Conservation (phyloP, 257 asterid species). For the Scutellaria galericulata region DNA sequence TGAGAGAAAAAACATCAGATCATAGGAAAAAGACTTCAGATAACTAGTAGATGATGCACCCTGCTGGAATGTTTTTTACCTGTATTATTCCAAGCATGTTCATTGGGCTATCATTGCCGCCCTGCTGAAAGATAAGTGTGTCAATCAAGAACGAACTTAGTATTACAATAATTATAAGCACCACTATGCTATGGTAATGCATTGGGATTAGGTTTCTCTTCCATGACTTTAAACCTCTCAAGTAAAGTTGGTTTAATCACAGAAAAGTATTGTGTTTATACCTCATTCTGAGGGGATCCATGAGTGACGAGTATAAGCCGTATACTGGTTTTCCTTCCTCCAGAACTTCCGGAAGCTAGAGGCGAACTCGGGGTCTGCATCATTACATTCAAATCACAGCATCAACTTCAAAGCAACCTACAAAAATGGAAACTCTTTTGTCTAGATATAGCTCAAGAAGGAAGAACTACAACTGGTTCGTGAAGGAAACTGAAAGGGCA, state of each 20-base stretch:
- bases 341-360: constrained; percentile 61
- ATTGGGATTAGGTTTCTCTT: neutral
- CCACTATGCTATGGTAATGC: neutral
- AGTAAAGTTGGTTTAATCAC: neutral
- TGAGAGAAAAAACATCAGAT: neutral
- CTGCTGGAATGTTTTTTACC: constrained; percentile 43
- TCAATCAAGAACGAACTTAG: too few species aligned
- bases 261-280: constrained; percentile 33
- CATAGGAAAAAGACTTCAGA: neutral
- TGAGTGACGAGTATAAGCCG: constrained; percentile 71
- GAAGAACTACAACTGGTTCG: constrained; percentile 18
- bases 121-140: constrained; percentile 44
- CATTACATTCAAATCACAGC: constrained; percentile 63
- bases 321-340: constrained; percentile 70
- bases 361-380: constrained; percentile 97
- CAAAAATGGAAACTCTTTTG: constrained; percentile 41
- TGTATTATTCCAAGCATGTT: constrained; percentile 86
- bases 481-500: constrained; percentile 4
- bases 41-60: neutral
- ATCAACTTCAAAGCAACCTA: constrained; percentile 59
- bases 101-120: constrained; percentile 54
- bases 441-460: constrained; percentile 38
- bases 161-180: too few species aligned
- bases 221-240: neutral
- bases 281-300: constrained; percentile 67